Evolutionary conservation across 1,284 basidiomycete species (phyloP).

Genomic region (Papiliotrema laurentii): DNA sequence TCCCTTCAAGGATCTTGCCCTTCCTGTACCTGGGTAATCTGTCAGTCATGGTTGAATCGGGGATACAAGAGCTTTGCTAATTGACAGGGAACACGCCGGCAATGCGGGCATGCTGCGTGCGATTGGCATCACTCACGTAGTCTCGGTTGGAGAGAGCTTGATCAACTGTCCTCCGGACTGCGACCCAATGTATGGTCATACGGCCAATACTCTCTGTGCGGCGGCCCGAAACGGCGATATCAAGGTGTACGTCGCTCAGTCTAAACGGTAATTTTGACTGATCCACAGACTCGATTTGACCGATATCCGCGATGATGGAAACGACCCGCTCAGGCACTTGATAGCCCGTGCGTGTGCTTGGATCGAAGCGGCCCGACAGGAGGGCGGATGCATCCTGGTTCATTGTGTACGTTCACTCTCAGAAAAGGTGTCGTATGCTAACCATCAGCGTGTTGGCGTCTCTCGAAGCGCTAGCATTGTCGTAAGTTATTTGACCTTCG

Average conservation of each 20-base stretch:
- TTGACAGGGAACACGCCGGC: slow-evolving; percentile 76
- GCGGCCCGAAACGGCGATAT: slow-evolving; percentile 39
- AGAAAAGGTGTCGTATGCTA: neutral
- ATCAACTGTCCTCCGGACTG: slow-evolving; percentile 23
- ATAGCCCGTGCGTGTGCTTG: slow-evolving; percentile 83
- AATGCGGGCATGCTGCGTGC: slow-evolving; percentile 94
- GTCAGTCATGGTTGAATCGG: slow-evolving; percentile 51
- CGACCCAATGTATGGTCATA: slow-evolving; percentile 27
- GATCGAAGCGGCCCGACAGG: slow-evolving; percentile 78
- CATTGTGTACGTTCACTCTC: slow-evolving; percentile 61
- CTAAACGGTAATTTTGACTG: neutral
- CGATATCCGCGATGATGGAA: slow-evolving; percentile 74
- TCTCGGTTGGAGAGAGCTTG: slow-evolving; percentile 79
- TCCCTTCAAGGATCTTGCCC: slow-evolving; percentile 88
- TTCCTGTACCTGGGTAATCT: slow-evolving; percentile 94
- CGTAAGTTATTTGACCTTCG: slow-evolving; percentile 50
- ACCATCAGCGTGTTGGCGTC: slow-evolving; percentile 71
- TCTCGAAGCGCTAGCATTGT: slow-evolving; percentile 88
- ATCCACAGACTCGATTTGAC: slow-evolving; percentile 39
- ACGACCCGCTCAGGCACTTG: slow-evolving; percentile 85
- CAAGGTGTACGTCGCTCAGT: slow-evolving; percentile 28
- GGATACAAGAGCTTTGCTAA: neutral
- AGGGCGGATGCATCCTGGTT: slow-evolving; percentile 85
- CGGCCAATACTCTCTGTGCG: slow-evolving; percentile 34
- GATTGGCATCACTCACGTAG: slow-evolving; percentile 95